Percentiles rank a stretch among this genome's conserved stretches.
Conservation (phyloP, 371 early-diverging fungal genomes). For the Choanephora cucurbitarum region DNA sequence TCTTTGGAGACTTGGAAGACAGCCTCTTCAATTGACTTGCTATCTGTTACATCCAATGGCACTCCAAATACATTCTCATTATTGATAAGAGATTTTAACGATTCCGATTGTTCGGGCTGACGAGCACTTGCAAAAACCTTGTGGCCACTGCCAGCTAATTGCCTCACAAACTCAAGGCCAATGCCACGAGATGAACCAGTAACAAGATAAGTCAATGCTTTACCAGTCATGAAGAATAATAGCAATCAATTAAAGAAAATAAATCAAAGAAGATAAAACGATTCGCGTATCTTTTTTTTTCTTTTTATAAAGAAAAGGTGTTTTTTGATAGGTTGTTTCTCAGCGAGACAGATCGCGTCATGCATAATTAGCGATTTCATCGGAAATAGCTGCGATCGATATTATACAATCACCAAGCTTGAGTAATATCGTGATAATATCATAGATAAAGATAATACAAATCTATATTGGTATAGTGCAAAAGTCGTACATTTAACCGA, state of each 20-base stretch:
- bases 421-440: no score
- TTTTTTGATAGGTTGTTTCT: background rate
- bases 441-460: no score
- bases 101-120: constrained; percentile 20
- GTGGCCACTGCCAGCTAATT: constrained; percentile 26
- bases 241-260: background rate
- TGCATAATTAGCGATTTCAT: background rate
- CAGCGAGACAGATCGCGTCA: background rate
- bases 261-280: background rate
- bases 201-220: constrained; percentile 25
- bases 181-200: constrained; percentile 41
- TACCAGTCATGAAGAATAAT: constrained; percentile 2
- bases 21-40: constrained; percentile 10
- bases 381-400: background rate
- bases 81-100: constrained; percentile 20
- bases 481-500: constrained; percentile 13
- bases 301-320: background rate
- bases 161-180: constrained; percentile 41
- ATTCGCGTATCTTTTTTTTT: background rate
- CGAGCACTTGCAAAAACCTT: constrained; percentile 35
- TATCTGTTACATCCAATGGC: constrained; percentile 20
- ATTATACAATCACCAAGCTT: background rate
- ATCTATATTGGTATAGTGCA: background rate
- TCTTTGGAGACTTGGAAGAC: background rate
- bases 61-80: constrained; percentile 25